Base-by-base conservation (phyloP, 129 eudicot species). In the Tagetes patula region DNA sequence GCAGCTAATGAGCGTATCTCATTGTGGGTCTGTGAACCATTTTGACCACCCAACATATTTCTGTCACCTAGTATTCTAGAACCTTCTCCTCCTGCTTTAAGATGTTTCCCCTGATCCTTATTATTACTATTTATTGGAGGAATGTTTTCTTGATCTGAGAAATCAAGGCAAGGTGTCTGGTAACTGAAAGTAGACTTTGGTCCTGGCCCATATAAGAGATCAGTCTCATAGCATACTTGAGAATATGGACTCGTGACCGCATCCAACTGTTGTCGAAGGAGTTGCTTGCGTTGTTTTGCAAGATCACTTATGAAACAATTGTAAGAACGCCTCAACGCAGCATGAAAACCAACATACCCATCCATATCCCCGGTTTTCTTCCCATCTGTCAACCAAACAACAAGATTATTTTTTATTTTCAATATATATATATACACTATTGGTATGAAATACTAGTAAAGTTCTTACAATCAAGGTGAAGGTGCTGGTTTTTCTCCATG, bases 221-320 rank as follows among this genome's bases (percentile, higher is more conserved):
- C 92, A 61, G 20, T 84, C 77, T 84, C 96, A 27, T 90, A 90
- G 75, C 96, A 93, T 9, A 88, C 96, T 70, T 66, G 92, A 62
- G 96, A 93, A 72, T 89, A 93, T 32, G 96, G 96, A 75, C 98
- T 93, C n/a, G 98, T 93, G 12, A 87, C 96, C n/a, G 98, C 86
- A 86, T 93, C 98, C 76, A 93, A 93, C 70, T 93, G 98, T 77
- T 93, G 92, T 8, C 95, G 82, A 67, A 93, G 88, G 3, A 93
- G 89, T 81, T 93, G 84, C 65, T 93, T 90, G 85, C 98, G 88
- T 65, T 93, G 87, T 79, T 82, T 87, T 41, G 91, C 76, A 31
- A 93, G 92, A 83, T 93, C 89, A 54, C 56, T 80, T 36, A 93
- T 75, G 38, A 93, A 93, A 38, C 81, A 42, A 67, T 79, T 75